Base-by-base conservation (phyloP, 257 asterid genomes). In the Apocynum venetum region DNA sequence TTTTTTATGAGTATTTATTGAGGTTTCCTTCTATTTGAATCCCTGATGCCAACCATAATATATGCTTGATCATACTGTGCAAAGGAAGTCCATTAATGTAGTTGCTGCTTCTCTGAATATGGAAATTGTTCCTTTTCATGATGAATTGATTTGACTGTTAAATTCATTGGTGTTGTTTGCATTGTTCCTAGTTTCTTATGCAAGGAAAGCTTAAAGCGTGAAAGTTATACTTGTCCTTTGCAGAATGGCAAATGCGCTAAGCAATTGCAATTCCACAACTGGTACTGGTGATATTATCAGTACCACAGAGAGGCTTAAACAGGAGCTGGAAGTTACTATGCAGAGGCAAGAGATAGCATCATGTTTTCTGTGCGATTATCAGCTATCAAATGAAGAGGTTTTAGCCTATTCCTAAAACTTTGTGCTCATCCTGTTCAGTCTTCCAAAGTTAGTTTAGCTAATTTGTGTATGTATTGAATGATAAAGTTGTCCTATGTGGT, bases 291-390 rank as follows among this genome's bases (percentile, higher is more conserved):
- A 95, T 85, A 93, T 95, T 73, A 91, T 93, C 81, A 91, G 96
- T 82, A 90, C 98, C 75, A 93, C 99, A 3, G 98, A 95, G 89
- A 90, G 99, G 91, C 98, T 95, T 53, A 95, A 93, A 79, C 98
- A 91, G 85, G 99, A 93, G 81, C 94, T 95, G 84, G 97, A 93
- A 87, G 85, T 89, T 79, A 93, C 98, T 46, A 89, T 94, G 47
- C 93, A 95, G 88, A 91, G 93, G 87, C 99, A 95, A 86, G 99
- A 93, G 82, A 95, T 95, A 67, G 98, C 89, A 12, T 91, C 97
- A 31, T 95, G 90, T 89, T 95, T 95, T 82, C 97, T 95, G 77
- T 98, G 97, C 76, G 98, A 95, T 83, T 95, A 95, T 85, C 98
- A 95, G 92, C 94, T 95, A 74, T 91, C 99, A 65, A 89, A 82